A percentile compares a stretch with the other conserved stretches of the same genome.
phyloP scores from a whole-genome alignment of 352 stramenopile genomes.

The Pythium insidiosum region DNA sequence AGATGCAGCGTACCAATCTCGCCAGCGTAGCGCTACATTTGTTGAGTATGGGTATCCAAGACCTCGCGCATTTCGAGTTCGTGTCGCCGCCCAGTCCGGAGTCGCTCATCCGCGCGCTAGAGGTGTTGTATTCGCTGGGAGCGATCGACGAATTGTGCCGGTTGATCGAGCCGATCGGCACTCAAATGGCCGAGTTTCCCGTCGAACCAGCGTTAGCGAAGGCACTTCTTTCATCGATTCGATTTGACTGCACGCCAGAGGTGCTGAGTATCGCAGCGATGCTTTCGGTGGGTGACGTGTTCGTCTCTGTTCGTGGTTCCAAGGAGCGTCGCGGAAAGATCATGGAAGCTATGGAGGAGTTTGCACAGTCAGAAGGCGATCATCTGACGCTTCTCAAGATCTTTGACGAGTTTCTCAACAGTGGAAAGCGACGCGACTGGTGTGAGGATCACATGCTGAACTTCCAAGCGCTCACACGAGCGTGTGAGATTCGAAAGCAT shows the following conservation, averaged over 20 bases:
- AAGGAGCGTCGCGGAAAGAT: conserved; percentile 68
- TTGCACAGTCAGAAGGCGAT: conserved; percentile 58
- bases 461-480: conserved; percentile 42
- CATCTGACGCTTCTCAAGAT: conserved; percentile 63
- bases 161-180: conserved; percentile 78
- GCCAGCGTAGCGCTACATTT: conserved; percentile 59
- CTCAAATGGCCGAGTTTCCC: conserved; percentile 96
- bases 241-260: conserved; percentile 85
- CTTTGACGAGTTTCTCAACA: conserved; percentile 68
- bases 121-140: conserved; percentile 62
- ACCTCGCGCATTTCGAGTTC: conserved; percentile 80
- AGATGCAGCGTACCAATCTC: conserved; percentile 80
- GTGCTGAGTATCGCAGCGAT: conserved; percentile 95
- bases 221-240: conserved; percentile 54
- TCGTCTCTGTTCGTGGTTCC: conserved; percentile 44
- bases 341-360: conserved; percentile 52
- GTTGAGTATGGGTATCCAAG: conserved; percentile 82
- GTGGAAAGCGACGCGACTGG: conserved; percentile 52
- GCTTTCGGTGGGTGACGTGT: conserved; percentile 89
- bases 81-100: conserved; percentile 66
- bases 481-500: conserved; percentile 59
- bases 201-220: conserved; percentile 88
- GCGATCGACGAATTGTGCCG: conserved; percentile 47
- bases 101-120: conserved; percentile 58
- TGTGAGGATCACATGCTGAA: conserved; percentile 67